Conservation (phyloP, 1,284 basidiomycete genomes). For the Stereum hirsutum region DNA sequence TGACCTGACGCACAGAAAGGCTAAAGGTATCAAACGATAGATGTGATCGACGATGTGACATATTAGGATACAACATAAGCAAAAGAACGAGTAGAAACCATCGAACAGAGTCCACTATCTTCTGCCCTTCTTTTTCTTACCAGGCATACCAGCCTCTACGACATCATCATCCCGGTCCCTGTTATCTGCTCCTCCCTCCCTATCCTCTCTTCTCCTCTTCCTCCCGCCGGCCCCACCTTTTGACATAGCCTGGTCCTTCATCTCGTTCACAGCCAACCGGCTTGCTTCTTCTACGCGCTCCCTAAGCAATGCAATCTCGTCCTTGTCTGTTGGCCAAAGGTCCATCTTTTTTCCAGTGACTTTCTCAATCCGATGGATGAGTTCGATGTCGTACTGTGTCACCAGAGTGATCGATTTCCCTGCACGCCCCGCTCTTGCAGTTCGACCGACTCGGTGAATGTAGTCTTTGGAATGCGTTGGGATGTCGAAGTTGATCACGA, state of each 20-base stretch:
- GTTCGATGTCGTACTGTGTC: conserved; percentile 97
- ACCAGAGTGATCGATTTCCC: conserved; percentile 96
- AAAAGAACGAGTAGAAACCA: no score
- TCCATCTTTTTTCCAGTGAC: conserved; percentile 93
- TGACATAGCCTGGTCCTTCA: conserved; percentile 57
- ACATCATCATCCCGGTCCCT: conserved; percentile 83
- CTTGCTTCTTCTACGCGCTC: conserved; percentile 90
- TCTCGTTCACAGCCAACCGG: conserved; percentile 74
- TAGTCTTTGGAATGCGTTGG: conserved; percentile 99
- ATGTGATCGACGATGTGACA: no score
- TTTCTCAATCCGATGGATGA: conserved; percentile 89
- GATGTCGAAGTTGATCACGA: conserved; percentile 98
- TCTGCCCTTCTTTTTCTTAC: conserved; percentile 25
- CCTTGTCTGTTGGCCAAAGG: conserved; percentile 84
- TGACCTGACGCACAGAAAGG: no score
- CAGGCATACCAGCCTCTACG: conserved; percentile 74
- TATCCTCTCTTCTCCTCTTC: conserved; percentile 44
- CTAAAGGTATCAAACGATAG: no score
- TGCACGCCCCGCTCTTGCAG: conserved; percentile 91
- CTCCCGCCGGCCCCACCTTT: conserved; percentile 42
- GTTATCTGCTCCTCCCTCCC: conserved; percentile 52
- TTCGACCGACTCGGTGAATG: conserved; percentile 96
- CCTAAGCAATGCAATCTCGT: conserved; percentile 81
- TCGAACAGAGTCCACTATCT: no score
- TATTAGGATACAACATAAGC: no score